Evolutionary conservation across 495 filamentous ascomycete genomes (phyloP).

Genomic region (Lindgomyces ingoldianus): DNA sequence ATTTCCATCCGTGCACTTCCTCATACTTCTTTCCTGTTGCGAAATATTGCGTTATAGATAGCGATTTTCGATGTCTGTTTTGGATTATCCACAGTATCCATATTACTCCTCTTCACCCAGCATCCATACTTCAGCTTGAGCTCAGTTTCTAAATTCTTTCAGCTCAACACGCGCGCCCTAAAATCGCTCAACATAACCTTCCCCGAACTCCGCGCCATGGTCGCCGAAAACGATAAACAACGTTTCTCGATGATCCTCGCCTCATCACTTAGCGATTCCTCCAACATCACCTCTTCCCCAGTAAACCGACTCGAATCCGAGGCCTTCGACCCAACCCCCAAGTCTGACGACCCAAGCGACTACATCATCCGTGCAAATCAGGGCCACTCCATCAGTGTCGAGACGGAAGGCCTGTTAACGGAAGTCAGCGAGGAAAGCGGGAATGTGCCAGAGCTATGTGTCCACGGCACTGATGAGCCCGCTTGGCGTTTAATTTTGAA

Average conservation of each 20-base stretch:
- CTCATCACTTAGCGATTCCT: constrained; percentile 37
- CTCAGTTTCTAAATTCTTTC: too few relatives aligned
- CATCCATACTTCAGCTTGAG: too few relatives aligned
- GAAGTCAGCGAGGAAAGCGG: constrained; percentile 56
- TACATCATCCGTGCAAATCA: constrained; percentile 94
- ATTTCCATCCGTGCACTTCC: too few relatives aligned
- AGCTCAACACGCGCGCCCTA: constrained; percentile 69
- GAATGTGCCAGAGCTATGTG: constrained; percentile 63
- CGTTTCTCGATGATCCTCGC: constrained; percentile 71
- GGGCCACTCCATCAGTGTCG: constrained; percentile 76
- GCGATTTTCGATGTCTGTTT: too few relatives aligned
- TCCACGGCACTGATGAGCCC: constrained; percentile 85
- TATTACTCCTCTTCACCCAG: background rate
- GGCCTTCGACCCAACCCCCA: constrained; percentile 17
- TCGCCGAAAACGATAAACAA: constrained; percentile 81
- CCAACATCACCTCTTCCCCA: constrained; percentile 28
- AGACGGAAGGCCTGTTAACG: constrained; percentile 65
- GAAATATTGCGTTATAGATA: too few relatives aligned
- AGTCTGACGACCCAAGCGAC: constrained; percentile 55
- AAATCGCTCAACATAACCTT: constrained; percentile 70
- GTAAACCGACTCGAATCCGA: constrained; percentile 12
- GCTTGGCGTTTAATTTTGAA: constrained; percentile 72
- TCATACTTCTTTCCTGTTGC: too few relatives aligned
- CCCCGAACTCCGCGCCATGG: constrained; percentile 68
- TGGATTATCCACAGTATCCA: background rate